Base-by-base conservation (phyloP, 345 rosid genomes). In the Nasturtium officinale region DNA sequence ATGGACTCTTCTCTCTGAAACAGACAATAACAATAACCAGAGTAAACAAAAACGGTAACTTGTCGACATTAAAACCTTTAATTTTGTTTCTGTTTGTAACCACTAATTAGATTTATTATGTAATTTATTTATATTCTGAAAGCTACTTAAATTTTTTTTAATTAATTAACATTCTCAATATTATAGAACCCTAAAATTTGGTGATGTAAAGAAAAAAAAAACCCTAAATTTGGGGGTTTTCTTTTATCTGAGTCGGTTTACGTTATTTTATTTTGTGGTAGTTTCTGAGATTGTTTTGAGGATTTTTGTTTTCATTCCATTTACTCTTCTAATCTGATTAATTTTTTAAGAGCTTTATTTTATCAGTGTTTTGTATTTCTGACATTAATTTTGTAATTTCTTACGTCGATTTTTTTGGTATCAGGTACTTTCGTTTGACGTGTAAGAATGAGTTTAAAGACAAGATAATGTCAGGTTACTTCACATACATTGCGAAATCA, bases 371-470 rank as follows among this genome's bases (percentile, higher is more conserved):
- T 6, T 32, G 35, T 32, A 7, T 18, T 20, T 50, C 48, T 43
- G 18, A 15, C 8, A 15, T n/a, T 15, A 5, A 15, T 43, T 20
- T 50, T 5, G 54, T 50, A 50, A 3, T 17, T 3, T 30, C 15
- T 17, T 13, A 46, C 4, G 18, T 33, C 12, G 8, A 21, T n/a
- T n/a, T 12, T 66, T 54, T 37, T 30, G 35, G 20, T 50, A 38
- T 61, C 53, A 52, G 73, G 51, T 59, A 48, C 72, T 75, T 48
- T 53, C 42, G 26, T 26, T 45, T 75, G 48, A 67, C 68, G 21
- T 75, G 78, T 52, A 67, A 74, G 18, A 57, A 58, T n/a, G 60
- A 67, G 35, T 37, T 58, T 15, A 65, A 61, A 23, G 73, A 75
- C 48, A 66, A 66, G 53, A 67, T 75, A 2, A 46, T 67, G 68